A percentile compares a stretch with the other conserved stretches of the same genome.
These are phyloP conservation scores for Blyttiomyces sp. DNA, from an alignment of 371 early-diverging fungal genomes.

Conservation along the genomic window DNA sequence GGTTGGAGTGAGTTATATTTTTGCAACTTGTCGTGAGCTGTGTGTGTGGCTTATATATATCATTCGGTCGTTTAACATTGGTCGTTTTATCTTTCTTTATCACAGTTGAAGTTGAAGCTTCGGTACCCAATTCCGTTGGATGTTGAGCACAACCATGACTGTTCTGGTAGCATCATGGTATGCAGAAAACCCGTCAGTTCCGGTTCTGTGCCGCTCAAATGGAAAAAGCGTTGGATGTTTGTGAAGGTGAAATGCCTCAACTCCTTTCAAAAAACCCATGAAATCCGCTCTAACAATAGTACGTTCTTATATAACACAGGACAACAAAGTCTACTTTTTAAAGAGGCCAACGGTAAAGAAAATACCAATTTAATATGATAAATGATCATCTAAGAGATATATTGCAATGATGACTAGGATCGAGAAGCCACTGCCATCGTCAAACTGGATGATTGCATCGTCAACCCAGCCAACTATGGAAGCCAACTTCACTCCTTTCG, in stretches of 20 bases:
- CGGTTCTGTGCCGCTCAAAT: neutral
- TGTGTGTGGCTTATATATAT: neutral
- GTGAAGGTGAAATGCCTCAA: neutral
- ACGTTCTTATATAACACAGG: neutral
- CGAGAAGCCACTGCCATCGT: slow-evolving; percentile 8
- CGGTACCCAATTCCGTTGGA: slow-evolving; percentile 14
- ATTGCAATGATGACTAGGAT: slow-evolving; percentile 6
- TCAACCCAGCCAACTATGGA: slow-evolving; percentile 9
- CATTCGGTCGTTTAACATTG: too few relatives aligned
- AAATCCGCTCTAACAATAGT: neutral
- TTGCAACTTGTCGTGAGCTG: neutral
- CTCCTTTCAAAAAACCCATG: neutral
- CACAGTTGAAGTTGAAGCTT: slow-evolving; percentile 18
- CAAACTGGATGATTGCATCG: slow-evolving; percentile 20
- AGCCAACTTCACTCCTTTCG: slow-evolving; percentile 9
- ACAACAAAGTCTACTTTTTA: slow-evolving; percentile 20
- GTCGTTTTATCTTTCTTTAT: neutral
- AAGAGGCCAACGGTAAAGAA: slow-evolving; percentile 8
- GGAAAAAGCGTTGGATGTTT: slow-evolving; percentile 12
- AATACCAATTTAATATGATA: neutral
- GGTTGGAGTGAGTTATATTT: slow-evolving; percentile 9
- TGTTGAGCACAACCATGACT: neutral
- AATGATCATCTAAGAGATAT: too few relatives aligned
- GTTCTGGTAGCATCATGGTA: slow-evolving; percentile 5
- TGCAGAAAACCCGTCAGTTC: neutral